Base-by-base conservation (phyloP, 73 alveolate genomes). In the Paramecium tetraurelia region DNA sequence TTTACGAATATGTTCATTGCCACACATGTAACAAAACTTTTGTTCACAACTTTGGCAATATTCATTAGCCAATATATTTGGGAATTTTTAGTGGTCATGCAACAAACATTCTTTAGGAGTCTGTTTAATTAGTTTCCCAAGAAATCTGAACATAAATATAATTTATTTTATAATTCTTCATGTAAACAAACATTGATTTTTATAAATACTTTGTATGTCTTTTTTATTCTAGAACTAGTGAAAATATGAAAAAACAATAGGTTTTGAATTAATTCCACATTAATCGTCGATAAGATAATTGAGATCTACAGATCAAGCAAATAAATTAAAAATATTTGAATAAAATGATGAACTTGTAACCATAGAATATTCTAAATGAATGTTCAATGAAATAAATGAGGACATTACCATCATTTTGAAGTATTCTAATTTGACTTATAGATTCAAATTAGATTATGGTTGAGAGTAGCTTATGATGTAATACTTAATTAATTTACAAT, bases 1-100 rank as follows among this genome's bases (percentile, higher is more conserved):
- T 35, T 76, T 14, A 8, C 46, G 7, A 4, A 76, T 43, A 76
- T 76, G 89, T 2, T 43, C 43, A 76, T 76, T 76, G 18, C 71
- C 76, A 80, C 90, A 44, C 90, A 80, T 44, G 18, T 80, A 80
- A 35, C 75, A 80, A 1, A 80, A 8, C 2, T 31, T 18, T 22
- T 80, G 12, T 20, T 80, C 90, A 44, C 76, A 80, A 41, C 76
- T 43, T 80, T 21, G 12, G 12, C 90, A 80, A 22, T n/a, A 22
- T 80, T 80, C 90, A 21, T 44, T 40, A 9, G 90, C 90, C 5
- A 80, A 22, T 24, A 80, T n/a, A 46, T 80, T 40, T 0, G 90
- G 90, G 29, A 44, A 44, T 44, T 80, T 80, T 41, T 7, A 16
- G 7, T 80, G 48, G 24, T 80, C 76, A 80, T 80, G 89, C 12